These are phyloP conservation scores for Hygrocybe coccinea DNA, from an alignment of 768 basidiomycete species.

Conservation along the genomic window DNA sequence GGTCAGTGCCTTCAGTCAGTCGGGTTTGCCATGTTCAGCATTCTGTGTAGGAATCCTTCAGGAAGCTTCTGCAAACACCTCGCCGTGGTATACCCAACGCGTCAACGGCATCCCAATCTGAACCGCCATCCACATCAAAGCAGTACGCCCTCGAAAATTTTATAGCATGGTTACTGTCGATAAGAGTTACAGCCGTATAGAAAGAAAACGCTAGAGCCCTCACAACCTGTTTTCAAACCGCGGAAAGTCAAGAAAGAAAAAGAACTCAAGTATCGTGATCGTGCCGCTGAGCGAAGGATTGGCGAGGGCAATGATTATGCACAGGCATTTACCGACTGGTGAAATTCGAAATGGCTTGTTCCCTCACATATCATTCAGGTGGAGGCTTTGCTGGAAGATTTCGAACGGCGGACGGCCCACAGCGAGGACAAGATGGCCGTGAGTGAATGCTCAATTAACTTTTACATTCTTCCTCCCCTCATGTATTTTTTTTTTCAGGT, in stretches of 20 bases:
- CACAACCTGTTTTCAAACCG: slow-evolving; percentile 72
- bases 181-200: neutral
- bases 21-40: neutral
- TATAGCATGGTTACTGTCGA: no score
- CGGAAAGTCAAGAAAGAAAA: slow-evolving; percentile 64
- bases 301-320: slow-evolving; percentile 73
- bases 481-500: slow-evolving; percentile 40
- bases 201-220: slow-evolving; percentile 47
- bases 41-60: slow-evolving; percentile 9
- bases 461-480: slow-evolving; percentile 2
- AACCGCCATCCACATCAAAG: neutral
- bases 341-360: neutral
- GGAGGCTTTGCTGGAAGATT: slow-evolving; percentile 77
- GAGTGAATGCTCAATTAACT: slow-evolving; percentile 18
- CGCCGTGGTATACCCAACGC: neutral
- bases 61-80: slow-evolving; percentile 4
- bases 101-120: neutral
- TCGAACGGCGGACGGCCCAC: slow-evolving; percentile 59
- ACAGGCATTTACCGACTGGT: slow-evolving; percentile 38
- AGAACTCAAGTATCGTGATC: slow-evolving; percentile 59
- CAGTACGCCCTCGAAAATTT: neutral
- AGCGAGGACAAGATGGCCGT: slow-evolving; percentile 57
- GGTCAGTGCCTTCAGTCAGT: neutral
- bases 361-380: slow-evolving; percentile 42
- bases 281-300: slow-evolving; percentile 65